Conservation (phyloP, 106 monocot genomes). For the Acorus calamus region DNA sequence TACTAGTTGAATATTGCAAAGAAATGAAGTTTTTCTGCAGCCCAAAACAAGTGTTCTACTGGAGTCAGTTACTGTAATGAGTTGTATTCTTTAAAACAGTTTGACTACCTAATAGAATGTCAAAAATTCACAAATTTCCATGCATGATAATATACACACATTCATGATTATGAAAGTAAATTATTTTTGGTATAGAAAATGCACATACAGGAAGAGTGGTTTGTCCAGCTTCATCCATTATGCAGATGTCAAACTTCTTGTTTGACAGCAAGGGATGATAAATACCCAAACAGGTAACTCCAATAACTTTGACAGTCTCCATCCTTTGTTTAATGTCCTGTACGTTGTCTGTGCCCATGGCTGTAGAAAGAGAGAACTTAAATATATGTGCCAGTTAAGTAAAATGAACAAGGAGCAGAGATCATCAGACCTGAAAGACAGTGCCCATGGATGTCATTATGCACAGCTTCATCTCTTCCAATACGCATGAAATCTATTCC, state of each 20-base stretch:
- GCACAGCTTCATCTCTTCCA: constrained; percentile 76
- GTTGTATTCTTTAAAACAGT: too few species aligned
- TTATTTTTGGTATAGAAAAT: background rate
- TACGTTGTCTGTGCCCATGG: constrained; percentile 29
- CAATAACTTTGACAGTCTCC: constrained; percentile 71
- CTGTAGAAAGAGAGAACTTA: constrained; percentile 12
- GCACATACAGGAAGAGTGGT: constrained; percentile 74
- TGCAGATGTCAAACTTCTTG: constrained; percentile 88
- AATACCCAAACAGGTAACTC: constrained; percentile 89
- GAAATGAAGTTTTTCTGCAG: too few species aligned
- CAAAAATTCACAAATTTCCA: too few species aligned
- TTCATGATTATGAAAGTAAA: too few species aligned
- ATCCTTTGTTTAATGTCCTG: constrained; percentile 67
- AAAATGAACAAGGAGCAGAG: background rate
- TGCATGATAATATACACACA: too few species aligned
- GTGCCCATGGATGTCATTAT: constrained; percentile 54
- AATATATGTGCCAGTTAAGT: background rate
- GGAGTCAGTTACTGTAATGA: too few species aligned
- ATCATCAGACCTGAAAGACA: constrained; percentile 58
- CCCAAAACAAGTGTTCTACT: too few species aligned
- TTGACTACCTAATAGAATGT: too few species aligned
- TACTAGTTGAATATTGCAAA: too few species aligned
- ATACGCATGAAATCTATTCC: constrained; percentile 83
- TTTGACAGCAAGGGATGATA: constrained; percentile 83
- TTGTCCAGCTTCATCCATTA: constrained; percentile 99